Evolutionary conservation across 441 rosid species (phyloP).

Genomic region (Metrosideros polymorpha): DNA sequence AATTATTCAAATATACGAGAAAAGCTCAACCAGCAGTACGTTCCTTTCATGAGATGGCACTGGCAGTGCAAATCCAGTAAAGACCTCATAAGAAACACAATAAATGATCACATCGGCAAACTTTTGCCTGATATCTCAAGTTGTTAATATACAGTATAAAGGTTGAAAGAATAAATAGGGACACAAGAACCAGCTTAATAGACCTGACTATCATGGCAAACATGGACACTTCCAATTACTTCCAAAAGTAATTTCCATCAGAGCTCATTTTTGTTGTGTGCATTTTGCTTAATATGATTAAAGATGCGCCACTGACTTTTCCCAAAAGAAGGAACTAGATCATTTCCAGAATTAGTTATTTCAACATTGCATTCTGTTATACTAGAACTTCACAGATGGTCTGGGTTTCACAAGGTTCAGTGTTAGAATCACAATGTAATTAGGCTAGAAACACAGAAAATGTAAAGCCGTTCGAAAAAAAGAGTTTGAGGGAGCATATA

Average conservation of each 20-base stretch:
- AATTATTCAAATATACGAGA: not conserved
- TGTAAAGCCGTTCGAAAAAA: not conserved
- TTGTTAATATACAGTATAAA: not conserved
- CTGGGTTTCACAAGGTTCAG: not conserved
- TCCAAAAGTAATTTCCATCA: not conserved
- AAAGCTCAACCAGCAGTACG: not conserved
- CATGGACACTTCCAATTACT: not conserved
- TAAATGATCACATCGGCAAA: not conserved
- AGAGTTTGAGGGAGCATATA: not conserved
- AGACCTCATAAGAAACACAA: not conserved
- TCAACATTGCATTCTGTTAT: not conserved
- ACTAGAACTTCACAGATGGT: not conserved
- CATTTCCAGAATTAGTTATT: not conserved
- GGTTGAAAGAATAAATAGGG: not conserved
- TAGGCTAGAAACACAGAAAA: not conserved
- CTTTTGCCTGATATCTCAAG: not conserved
- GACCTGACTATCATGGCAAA: not conserved
- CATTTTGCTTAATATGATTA: not conserved
- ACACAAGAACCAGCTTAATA: not conserved
- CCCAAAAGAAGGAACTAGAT: not conserved
- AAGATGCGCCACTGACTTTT: not conserved
- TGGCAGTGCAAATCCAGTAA: not conserved
- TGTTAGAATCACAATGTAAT: not conserved
- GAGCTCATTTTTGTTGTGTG: not conserved
- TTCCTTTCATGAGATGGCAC: not conserved